Percentiles rank a stretch among this genome's conserved stretches.
Conservation (phyloP, 106 monocot genomes). For the Apostasia shenzhenica region DNA sequence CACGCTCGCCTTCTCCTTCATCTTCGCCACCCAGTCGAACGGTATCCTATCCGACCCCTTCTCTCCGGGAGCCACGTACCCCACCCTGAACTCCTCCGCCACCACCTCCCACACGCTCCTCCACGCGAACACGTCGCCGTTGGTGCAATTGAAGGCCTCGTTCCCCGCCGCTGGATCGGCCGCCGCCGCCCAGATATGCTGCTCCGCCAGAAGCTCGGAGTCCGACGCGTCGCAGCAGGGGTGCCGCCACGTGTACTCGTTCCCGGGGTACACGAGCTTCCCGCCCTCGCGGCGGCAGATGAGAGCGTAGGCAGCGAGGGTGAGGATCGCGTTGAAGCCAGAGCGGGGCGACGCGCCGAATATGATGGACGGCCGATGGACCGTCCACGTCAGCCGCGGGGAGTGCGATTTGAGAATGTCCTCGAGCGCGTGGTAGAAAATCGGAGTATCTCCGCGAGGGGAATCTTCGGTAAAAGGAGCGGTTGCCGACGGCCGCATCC, state of each 20-base stretch:
- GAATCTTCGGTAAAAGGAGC: conserved; percentile 12
- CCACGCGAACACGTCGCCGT: conserved; percentile 23
- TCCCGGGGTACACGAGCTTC: conserved; percentile 8
- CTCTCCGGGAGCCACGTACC: conserved; percentile 6
- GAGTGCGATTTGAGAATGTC: conserved; percentile 6
- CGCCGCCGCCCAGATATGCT: conserved; percentile 10
- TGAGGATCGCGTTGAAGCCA: conserved; percentile 17
- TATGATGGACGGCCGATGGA: conserved; percentile 14
- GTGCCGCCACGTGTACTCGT: conserved; percentile 6
- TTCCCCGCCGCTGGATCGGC: background rate
- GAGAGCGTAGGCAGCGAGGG: conserved; percentile 10
- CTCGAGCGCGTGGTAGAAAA: conserved; percentile 18
- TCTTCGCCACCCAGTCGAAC: conserved; percentile 3
- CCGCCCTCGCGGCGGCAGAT: conserved; percentile 13
- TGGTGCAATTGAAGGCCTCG: conserved; percentile 22
- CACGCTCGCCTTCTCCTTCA: conserved; percentile 4
- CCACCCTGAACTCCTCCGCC: conserved; percentile 7
- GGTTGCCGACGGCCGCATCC: no score
- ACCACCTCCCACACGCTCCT: conserved; percentile 18
- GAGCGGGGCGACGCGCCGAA: conserved; percentile 11
- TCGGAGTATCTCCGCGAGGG: background rate
- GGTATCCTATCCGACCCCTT: background rate
- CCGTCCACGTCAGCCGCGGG: conserved; percentile 7
- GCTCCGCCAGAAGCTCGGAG: conserved; percentile 8
- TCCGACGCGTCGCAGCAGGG: conserved; percentile 24